phyloP scores from a whole-genome alignment of 1,284 basidiomycete genomes.

The Cronartium quercuum region DNA sequence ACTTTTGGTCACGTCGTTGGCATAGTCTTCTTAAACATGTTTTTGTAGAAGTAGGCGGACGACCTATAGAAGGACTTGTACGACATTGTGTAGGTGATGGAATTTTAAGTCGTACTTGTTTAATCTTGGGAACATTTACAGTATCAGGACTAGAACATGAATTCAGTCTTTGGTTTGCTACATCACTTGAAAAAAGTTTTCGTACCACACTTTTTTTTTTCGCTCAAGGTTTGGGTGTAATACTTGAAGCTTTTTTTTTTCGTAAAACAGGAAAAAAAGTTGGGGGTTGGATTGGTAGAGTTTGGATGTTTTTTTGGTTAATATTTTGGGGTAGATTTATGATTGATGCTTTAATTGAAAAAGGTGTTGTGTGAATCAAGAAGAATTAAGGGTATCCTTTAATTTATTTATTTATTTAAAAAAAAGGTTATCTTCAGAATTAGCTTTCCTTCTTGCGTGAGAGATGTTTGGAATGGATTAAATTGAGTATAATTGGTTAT shows the following conservation, averaged over 20 bases:
- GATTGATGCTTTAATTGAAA: not conserved
- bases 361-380: not conserved
- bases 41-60: slow-evolving; percentile 14
- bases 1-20: slow-evolving; percentile 24
- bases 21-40: slow-evolving; percentile 1
- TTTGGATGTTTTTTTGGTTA: slow-evolving; percentile 39
- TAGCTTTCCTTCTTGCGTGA: too few relatives aligned
- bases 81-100: not conserved
- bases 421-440: too few relatives aligned
- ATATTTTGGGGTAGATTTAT: slow-evolving; percentile 15
- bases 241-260: slow-evolving; percentile 41
- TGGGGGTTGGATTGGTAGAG: slow-evolving; percentile 36
- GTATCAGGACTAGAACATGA: slow-evolving; percentile 12
- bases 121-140: not conserved
- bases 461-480: too few relatives aligned
- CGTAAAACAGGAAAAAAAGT: slow-evolving; percentile 26
- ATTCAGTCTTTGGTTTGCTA: slow-evolving; percentile 7
- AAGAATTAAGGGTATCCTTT: too few relatives aligned
- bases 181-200: not conserved
- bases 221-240: slow-evolving; percentile 41
- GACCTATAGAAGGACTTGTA: not conserved
- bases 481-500: too few relatives aligned
- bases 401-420: too few relatives aligned
- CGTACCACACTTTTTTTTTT: slow-evolving; percentile 41
- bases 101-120: not conserved